Conservation (phyloP, 1,284 basidiomycete species). For the Boletus mariae region DNA sequence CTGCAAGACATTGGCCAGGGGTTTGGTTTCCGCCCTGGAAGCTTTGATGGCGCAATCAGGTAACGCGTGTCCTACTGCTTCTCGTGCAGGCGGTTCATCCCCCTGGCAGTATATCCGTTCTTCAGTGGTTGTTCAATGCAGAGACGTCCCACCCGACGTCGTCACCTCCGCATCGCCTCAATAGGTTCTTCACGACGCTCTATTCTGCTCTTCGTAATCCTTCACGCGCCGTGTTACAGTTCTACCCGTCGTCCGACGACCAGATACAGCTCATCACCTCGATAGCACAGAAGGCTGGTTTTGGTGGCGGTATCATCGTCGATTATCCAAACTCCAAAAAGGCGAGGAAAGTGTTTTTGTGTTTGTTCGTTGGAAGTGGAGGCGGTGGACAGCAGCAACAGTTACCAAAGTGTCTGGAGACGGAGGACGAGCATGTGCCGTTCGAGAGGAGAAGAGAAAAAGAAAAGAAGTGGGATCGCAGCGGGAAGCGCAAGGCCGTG, state of each 20-base stretch:
- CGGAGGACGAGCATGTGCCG: slow-evolving; percentile 52
- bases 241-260: slow-evolving; percentile 94
- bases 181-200: slow-evolving; percentile 94
- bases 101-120: slow-evolving; percentile 80
- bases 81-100: background rate
- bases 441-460: slow-evolving; percentile 72
- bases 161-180: slow-evolving; percentile 89
- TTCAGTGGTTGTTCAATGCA: slow-evolving; percentile 98
- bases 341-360: slow-evolving; percentile 89
- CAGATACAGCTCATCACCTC: slow-evolving; percentile 94
- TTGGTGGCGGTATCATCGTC: slow-evolving; percentile 94
- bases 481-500: slow-evolving; percentile 59
- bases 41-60: slow-evolving; percentile 98
- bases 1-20: slow-evolving; percentile 92
- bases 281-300: slow-evolving; percentile 91
- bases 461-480: slow-evolving; percentile 50
- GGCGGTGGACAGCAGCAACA: slow-evolving; percentile 56
- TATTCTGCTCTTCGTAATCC: slow-evolving; percentile 91
- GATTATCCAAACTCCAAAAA: slow-evolving; percentile 97
- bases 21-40: slow-evolving; percentile 92
- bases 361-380: slow-evolving; percentile 81
- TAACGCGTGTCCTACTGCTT: slow-evolving; percentile 30
- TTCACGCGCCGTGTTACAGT: slow-evolving; percentile 91
- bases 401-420: slow-evolving; percentile 72
- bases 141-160: slow-evolving; percentile 89